Evolutionary conservation across 331 rosid species (phyloP), one percentile per base, ranked within the genome.

Genomic region (Acacia pycnantha): DNA sequence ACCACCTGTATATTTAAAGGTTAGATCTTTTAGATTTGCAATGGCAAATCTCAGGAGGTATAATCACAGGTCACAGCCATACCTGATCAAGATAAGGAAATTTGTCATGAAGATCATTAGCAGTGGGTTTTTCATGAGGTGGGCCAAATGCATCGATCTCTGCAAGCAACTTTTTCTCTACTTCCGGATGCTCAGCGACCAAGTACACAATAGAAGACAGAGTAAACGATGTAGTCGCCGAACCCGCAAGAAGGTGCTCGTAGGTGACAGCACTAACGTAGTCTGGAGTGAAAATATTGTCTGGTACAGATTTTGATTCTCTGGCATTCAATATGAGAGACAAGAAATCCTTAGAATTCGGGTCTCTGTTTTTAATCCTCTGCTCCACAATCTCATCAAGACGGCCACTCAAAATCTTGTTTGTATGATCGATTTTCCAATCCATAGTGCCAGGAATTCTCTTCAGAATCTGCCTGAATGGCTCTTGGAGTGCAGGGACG

Each of bases 381-480:
- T 87, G 91, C 1, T 81, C 90, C 2, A 94, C 94, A 53, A 92
- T 89, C 85, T 85, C 91, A 59, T 90, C 88, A 50, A 96, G 94
- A 85, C 95, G 94, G 7, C 94, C 88, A 2, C 87, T 79, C 73
- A 96, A 70, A 16, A 85, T 84, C 70, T 51, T 50, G 71, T 94
- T 92, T 10, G 92, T 94, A 27, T 75, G 88, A 6, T 96, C 98
- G 6, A 91, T 91, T 81, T 92, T 94, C 94, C 92, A 77, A 81
- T 96, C 98, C 99, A 91, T 90, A 24, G 98, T 92, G 72, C 96
- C 94, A 0, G 97, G 99, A 13, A 93, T 89, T 80, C 99, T 88
- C 90, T 90, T 96, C 73, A 93, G 78, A 67, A 93, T 82, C 81
- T 94, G 98, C 79, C 97, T 81, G 78, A 92, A 88, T 11, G 99